Base-by-base conservation (phyloP, 352 stramenopile genomes). In the Phytophthora syringae region DNA sequence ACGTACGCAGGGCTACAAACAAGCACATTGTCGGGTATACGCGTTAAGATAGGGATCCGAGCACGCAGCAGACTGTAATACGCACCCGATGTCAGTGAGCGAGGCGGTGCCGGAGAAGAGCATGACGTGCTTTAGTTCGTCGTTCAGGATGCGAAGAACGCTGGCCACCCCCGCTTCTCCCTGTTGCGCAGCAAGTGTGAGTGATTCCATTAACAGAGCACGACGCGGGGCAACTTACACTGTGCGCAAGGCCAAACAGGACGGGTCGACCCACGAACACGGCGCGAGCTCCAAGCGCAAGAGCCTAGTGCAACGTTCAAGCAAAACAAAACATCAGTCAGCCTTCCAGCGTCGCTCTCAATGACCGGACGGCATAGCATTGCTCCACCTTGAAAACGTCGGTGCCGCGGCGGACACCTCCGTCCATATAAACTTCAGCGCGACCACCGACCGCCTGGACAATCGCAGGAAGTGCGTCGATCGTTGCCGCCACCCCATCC, bases 181-280 rank as follows among this genome's bases (percentile, higher is more conserved):
- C 82, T 45, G n/a, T 45, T 34, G 34, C 5, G 2, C 10, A 22
- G 7, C 18, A 25, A 16, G 18, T 56, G 21, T 24, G 22, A 18
- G 22, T 11, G n/a, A 21, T 24, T 22, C 0, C 20, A 13, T 45
- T n/a, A 24, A 24, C n/a, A 7, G 16, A 25, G 39, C n/a, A 25
- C n/a, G n/a, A n/a, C n/a, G n/a, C 24, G 2, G 18, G 44, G 28
- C 12, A 43, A 61, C 77, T 39, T 82, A 92, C 96, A 51, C 88
- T 97, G 54, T 96, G 82, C 6, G 92, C 80, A 51, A 99, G 80
- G 3, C 92, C 89, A 73, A 97, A 99, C 42, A 99, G 94, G 18
- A 98, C 76, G 5, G 97, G 97, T 22, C 96, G 97, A 3, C 96
- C 97, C 42, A 99, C 70, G 34, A 98, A 96, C 15, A 99, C 96